Conservation (phyloP, 805 yeast species). For the Yamadazyma nakazawae region DNA sequence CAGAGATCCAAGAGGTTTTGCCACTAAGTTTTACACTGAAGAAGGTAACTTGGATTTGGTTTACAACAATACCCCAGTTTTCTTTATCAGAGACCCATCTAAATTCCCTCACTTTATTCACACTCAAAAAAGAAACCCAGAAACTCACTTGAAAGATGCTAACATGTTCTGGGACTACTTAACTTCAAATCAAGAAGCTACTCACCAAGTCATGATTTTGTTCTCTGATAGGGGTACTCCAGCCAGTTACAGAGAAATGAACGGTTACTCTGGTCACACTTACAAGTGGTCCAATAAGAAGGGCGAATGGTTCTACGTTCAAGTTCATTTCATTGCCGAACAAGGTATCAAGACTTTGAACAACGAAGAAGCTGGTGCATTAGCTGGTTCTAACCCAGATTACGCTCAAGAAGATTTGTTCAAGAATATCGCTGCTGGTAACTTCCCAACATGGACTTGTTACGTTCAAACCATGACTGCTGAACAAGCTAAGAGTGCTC, state of each 20-base stretch:
- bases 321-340: slow-evolving; percentile 66
- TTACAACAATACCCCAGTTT: slow-evolving; percentile 80
- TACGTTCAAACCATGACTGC: slow-evolving; percentile 84
- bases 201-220: slow-evolving; percentile 69
- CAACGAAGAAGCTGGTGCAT: slow-evolving; percentile 63
- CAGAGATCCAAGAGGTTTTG: slow-evolving; percentile 83
- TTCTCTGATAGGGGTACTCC: slow-evolving; percentile 85
- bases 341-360: slow-evolving; percentile 53
- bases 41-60: slow-evolving; percentile 84
- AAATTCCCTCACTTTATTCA: slow-evolving; percentile 86
- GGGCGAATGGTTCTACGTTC: slow-evolving; percentile 76
- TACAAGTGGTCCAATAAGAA: slow-evolving; percentile 73
- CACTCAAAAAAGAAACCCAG: slow-evolving; percentile 83
- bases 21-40: slow-evolving; percentile 75
- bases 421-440: slow-evolving; percentile 72
- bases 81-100: slow-evolving; percentile 78
- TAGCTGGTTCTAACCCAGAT: slow-evolving; percentile 79
- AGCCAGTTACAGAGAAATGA: slow-evolving; percentile 67
- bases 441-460: slow-evolving; percentile 78
- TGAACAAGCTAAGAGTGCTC: slow-evolving; percentile 67
- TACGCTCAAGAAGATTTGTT: slow-evolving; percentile 75
- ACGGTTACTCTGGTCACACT: slow-evolving; percentile 81
- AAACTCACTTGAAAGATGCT: slow-evolving; percentile 73
- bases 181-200: slow-evolving; percentile 66
- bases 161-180: slow-evolving; percentile 83